phyloP scores from a whole-genome alignment of 176 grass and related monocot genomes.

The Areca catechu region DNA sequence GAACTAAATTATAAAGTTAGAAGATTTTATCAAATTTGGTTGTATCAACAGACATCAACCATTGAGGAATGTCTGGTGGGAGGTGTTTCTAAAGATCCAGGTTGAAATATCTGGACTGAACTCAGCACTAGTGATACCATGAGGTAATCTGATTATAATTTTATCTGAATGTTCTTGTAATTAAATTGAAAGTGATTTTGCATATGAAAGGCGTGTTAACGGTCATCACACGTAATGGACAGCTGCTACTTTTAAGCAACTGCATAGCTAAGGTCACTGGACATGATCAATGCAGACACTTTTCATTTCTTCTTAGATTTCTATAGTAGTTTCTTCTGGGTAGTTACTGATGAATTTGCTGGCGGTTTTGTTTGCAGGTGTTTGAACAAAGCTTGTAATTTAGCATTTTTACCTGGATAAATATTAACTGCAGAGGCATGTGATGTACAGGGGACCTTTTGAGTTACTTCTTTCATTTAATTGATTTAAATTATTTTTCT shows the following conservation, averaged over 20 bases:
- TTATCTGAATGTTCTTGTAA: too few species aligned
- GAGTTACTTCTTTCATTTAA: slow-evolving; percentile 38
- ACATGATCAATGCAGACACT: too few species aligned
- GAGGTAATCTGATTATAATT: too few species aligned
- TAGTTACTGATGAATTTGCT: too few species aligned
- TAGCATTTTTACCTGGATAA: slow-evolving; percentile 29
- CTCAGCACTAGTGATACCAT: background rate
- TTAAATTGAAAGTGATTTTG: too few species aligned
- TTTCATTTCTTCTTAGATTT: too few species aligned
- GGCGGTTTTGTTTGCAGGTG: slow-evolving; percentile 29
- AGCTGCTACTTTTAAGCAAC: too few species aligned
- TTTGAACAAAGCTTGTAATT: slow-evolving; percentile 51
- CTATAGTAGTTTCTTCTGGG: too few species aligned
- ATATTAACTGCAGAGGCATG: slow-evolving; percentile 3
- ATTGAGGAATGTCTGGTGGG: slow-evolving; percentile 19
- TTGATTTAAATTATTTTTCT: slow-evolving; percentile 38
- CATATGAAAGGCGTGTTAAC: too few species aligned
- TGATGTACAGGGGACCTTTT: slow-evolving; percentile 39
- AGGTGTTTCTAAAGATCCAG: slow-evolving; percentile 27
- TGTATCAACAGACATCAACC: slow-evolving; percentile 11
- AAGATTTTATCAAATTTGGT: background rate
- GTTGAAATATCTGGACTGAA: slow-evolving; percentile 20
- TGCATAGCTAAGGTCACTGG: too few species aligned
- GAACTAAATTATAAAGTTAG: slow-evolving; percentile 40
- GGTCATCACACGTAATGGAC: too few species aligned